phyloP scores from a whole-genome alignment of 148 eudicot genomes.

The Salicornia ramosissima region DNA sequence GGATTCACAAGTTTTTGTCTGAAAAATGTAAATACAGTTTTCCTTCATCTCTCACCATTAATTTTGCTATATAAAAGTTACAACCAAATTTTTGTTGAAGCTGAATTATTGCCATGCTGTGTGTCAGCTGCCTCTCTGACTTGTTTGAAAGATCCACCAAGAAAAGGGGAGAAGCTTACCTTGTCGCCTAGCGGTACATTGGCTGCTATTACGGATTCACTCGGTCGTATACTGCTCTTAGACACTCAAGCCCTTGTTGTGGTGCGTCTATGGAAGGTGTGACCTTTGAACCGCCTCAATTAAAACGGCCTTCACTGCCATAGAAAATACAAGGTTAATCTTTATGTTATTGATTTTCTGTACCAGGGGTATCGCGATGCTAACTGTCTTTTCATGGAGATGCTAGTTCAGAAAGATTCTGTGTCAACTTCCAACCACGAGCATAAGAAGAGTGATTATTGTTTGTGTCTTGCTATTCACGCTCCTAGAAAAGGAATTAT shows the following conservation, averaged over 20 bases:
- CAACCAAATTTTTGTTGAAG: background rate
- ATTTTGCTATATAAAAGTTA: background rate
- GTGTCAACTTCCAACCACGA: constrained; percentile 43
- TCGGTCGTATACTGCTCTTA: constrained; percentile 84
- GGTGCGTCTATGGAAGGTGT: constrained; percentile 94
- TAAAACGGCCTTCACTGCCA: background rate
- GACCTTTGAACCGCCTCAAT: background rate
- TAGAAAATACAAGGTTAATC: background rate
- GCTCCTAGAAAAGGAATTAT: constrained; percentile 94
- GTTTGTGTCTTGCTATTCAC: constrained; percentile 86
- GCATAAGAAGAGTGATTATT: constrained; percentile 67
- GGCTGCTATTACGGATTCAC: constrained; percentile 99
- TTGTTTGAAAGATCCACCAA: constrained; percentile 85
- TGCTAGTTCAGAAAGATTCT: constrained; percentile 61
- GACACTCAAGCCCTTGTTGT: constrained; percentile 95
- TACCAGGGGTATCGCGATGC: constrained; percentile 94
- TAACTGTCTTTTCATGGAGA: constrained; percentile 83
- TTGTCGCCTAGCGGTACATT: constrained; percentile 96
- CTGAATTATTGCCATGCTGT: constrained; percentile 15
- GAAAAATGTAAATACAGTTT: background rate
- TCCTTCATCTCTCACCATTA: background rate
- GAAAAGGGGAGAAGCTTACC: constrained; percentile 94
- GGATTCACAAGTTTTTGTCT: background rate
- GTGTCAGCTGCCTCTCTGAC: constrained; percentile 80
- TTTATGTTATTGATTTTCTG: constrained; percentile 8